Evolutionary conservation across 2,329 filamentous ascomycete species (phyloP).

Genomic region (Penicillium brasilianum): DNA sequence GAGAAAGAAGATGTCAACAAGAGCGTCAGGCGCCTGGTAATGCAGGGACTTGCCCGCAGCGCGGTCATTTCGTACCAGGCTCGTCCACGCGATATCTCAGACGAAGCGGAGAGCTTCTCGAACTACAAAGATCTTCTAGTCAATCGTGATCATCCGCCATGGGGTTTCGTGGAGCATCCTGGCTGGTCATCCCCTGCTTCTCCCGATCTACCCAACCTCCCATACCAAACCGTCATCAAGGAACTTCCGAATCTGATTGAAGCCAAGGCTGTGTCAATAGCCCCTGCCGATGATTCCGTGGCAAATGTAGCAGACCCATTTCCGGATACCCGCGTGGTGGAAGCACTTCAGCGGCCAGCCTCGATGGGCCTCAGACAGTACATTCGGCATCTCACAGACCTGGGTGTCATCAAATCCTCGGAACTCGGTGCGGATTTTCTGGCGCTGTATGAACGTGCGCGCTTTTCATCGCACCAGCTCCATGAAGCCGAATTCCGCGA

Average conservation of each 20-base stretch:
- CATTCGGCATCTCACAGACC: constrained; percentile 68
- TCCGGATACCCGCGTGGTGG: constrained; percentile 71
- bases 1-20: constrained; percentile 82
- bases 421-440: constrained; percentile 67
- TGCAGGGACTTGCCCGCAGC: constrained; percentile 73
- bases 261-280: constrained; percentile 87
- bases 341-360: constrained; percentile 70
- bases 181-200: constrained; percentile 87
- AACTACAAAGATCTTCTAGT: constrained; percentile 40
- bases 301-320: constrained; percentile 48
- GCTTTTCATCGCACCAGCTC: constrained; percentile 75
- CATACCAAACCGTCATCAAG: constrained; percentile 78
- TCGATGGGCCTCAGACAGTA: constrained; percentile 81
- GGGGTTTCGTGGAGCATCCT: constrained; percentile 83
- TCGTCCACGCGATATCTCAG: constrained; percentile 65
- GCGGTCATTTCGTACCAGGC: constrained; percentile 81
- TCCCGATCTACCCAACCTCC: constrained; percentile 75
- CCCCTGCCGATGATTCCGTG: constrained; percentile 61
- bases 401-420: constrained; percentile 66
- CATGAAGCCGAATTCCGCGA: constrained; percentile 72
- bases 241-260: constrained; percentile 91
- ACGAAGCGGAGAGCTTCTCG: constrained; percentile 43
- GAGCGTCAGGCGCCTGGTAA: constrained; percentile 76
- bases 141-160: constrained; percentile 60
- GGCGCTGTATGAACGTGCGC: constrained; percentile 77